Evolutionary conservation across 2,329 filamentous ascomycete genomes (phyloP), one percentile per base, ranked within the genome.

Genomic region (Fusarium temperatum): DNA sequence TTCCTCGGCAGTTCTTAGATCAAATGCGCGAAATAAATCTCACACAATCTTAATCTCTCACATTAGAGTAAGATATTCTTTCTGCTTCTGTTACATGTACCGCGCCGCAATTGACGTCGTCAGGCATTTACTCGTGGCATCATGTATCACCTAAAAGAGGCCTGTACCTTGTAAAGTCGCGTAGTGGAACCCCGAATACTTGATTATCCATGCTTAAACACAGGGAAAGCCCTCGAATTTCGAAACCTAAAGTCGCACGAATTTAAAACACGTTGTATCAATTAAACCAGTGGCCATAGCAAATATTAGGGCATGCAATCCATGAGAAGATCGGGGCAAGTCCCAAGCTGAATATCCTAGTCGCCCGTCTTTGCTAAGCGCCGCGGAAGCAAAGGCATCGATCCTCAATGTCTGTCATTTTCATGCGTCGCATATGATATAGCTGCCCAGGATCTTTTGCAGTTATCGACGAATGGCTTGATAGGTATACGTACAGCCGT

Each of bases 371-470:
- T n/a, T 42, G 35, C 36, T 36, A 50, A 54, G 47, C 47, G 47
- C 63, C 32, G 24, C 39, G 18, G 45, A 45, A 63, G 36, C 39
- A 63, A 7, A 32, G 35, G 32, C n/a, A 38, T 35, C 35, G 41
- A 53, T 53, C 47, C 28, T 26, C 28, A 42, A 64, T 61, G 48
- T 63, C 63, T 36, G n/a, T 47, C 48, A 66, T 36, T 59, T 51
- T 30, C 39, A 36, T 22, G 63, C 28, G 42, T 63, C 44, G 48
- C 58, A 63, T 63, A 47, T 28, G n/a, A 35, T 7, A 39, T 17
- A 26, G 30, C 20, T 51, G 45, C 57, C 44, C 45, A 42, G 22
- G 38, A 32, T 12, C 32, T 24, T 30, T 65, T 42, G 55, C 58
- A 42, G 15, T 63, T 28, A 63, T 55, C 20, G 17, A 10, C 26